phyloP scores from a whole-genome alignment of 148 eudicot species.

The Euryodendron excelsum region DNA sequence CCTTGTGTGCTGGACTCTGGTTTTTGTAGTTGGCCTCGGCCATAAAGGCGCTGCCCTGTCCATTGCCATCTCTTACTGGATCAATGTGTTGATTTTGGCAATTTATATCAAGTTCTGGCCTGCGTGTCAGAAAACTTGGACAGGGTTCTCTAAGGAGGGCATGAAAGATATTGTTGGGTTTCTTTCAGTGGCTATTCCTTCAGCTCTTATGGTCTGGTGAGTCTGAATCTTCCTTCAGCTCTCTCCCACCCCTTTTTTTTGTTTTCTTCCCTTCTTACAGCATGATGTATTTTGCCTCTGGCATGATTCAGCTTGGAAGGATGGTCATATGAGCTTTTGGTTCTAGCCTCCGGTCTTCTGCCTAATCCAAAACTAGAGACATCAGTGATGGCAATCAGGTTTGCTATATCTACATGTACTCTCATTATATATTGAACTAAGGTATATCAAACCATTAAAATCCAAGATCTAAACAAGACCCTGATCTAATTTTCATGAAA shows the following conservation, averaged over 20 bases:
- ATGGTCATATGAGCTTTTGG: constrained; percentile 26
- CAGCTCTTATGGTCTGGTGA: constrained; percentile 51
- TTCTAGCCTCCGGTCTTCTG: constrained; percentile 32
- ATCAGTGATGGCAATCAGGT: constrained; percentile 39
- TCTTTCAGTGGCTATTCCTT: constrained; percentile 37
- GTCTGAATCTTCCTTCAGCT: no score
- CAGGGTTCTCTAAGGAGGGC: constrained; percentile 43
- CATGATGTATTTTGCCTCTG: constrained; percentile 3
- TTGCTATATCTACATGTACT: neutral
- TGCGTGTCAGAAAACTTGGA: constrained; percentile 40
- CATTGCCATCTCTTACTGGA: constrained; percentile 35
- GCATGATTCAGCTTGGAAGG: constrained; percentile 25
- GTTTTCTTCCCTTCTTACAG: constrained; percentile 25
- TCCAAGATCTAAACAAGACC: neutral
- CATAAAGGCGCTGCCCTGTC: constrained; percentile 40
- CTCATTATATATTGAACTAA: neutral
- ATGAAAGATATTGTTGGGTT: constrained; percentile 23
- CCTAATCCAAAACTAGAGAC: constrained; percentile 37
- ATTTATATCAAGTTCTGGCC: constrained; percentile 36
- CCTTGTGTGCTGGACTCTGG: constrained; percentile 26
- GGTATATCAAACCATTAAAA: neutral
- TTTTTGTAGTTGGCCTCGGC: constrained; percentile 28
- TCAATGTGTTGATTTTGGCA: constrained; percentile 35
- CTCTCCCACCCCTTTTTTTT: no score
- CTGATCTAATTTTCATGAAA: neutral